A percentile compares a stretch with the other conserved stretches of the same genome.
Conservation (phyloP, 805 yeast genomes). For the Kodamaea restingae region DNA sequence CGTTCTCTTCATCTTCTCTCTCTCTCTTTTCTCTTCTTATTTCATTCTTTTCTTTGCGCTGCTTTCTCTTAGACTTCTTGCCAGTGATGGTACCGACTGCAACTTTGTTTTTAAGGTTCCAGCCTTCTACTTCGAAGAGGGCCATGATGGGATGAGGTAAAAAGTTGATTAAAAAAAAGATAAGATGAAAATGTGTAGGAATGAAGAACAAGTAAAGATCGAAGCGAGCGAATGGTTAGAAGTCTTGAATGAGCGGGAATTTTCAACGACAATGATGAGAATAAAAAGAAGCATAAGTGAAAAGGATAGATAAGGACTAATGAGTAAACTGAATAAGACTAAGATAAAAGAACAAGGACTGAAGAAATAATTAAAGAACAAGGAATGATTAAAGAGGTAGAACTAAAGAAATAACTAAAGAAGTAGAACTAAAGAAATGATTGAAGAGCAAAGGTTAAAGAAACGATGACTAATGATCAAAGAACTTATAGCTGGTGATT, state of each 20-base stretch:
- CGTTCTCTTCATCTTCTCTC: constrained; percentile 15
- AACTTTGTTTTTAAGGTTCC: constrained; percentile 62
- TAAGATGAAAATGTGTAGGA: neutral
- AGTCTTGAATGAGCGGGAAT: too few species aligned
- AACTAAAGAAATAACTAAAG: too few species aligned
- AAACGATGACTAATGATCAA: too few species aligned
- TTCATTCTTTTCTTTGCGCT: constrained; percentile 12
- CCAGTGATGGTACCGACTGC: constrained; percentile 38
- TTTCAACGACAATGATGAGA: neutral
- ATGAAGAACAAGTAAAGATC: too few species aligned
- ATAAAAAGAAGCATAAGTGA: neutral
- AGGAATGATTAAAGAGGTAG: too few species aligned
- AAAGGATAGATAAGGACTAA: neutral
- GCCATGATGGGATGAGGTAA: constrained; percentile 42
- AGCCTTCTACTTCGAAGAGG: constrained; percentile 75
- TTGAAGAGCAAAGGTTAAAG: too few species aligned
- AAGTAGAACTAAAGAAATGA: too few species aligned
- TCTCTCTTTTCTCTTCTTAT: constrained; percentile 12
- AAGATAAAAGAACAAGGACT: too few species aligned
- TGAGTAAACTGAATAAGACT: too few species aligned
- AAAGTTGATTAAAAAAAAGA: neutral
- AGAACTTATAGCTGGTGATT: too few species aligned
- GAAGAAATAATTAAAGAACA: too few species aligned
- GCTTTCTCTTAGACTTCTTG: constrained; percentile 24
- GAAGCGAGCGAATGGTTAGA: too few species aligned